Evolutionary conservation across 1,139 yeast species (phyloP).

Genomic region (Candida tetrigidarum): DNA sequence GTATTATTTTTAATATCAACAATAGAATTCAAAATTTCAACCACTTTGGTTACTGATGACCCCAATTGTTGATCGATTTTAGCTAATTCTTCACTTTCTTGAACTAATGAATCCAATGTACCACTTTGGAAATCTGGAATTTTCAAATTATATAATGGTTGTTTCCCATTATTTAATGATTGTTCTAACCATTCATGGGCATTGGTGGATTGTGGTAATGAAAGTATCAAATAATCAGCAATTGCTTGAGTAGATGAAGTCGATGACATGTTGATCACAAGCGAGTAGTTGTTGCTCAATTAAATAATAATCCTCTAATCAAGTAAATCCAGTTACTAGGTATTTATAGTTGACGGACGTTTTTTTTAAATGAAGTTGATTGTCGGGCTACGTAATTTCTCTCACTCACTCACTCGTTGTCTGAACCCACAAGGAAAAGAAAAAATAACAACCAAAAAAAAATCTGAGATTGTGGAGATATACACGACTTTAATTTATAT

Average conservation of each 20-base stretch:
- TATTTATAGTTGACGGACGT: background rate
- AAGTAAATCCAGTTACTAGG: too few species aligned
- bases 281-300: background rate
- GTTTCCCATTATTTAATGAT: constrained; percentile 47
- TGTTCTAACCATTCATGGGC: constrained; percentile 49
- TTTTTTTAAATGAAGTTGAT: background rate
- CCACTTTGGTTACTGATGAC: constrained; percentile 68
- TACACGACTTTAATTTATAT: constrained; percentile 4
- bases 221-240: constrained; percentile 52
- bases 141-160: constrained; percentile 48
- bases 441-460: background rate
- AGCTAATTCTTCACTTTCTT: constrained; percentile 86
- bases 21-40: constrained; percentile 66
- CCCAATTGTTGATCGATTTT: constrained; percentile 80
- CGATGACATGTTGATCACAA: background rate
- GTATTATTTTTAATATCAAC: constrained; percentile 38
- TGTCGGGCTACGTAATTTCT: background rate
- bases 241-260: constrained; percentile 16
- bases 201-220: constrained; percentile 55
- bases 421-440: too few species aligned
- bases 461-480: background rate
- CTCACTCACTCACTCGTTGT: background rate
- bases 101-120: constrained; percentile 87
- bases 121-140: constrained; percentile 95
- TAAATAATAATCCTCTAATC: background rate